Percentiles rank a stretch among this genome's conserved stretches.
Conservation (phyloP, 2,329 filamentous ascomycete genomes). For the Sporothrix curviconia region DNA sequence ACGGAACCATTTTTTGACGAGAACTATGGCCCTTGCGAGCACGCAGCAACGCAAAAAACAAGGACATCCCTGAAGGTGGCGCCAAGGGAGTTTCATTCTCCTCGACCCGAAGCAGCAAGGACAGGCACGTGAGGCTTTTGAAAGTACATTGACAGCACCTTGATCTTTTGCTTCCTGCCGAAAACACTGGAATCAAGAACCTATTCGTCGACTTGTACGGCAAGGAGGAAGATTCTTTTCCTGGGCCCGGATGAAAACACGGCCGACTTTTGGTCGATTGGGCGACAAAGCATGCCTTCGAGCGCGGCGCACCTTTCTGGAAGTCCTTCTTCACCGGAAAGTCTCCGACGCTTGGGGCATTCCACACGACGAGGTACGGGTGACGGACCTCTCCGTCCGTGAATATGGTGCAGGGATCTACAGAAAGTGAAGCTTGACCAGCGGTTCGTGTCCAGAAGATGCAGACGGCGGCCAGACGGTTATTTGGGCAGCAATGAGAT, state of each 20-base stretch:
- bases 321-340: constrained; percentile 99
- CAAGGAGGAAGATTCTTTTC: constrained; percentile 94
- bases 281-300: constrained; percentile 92
- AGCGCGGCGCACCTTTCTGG: constrained; percentile 92
- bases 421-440: constrained; percentile 88
- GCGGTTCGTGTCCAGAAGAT: constrained; percentile 80
- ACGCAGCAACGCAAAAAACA: constrained; percentile 99
- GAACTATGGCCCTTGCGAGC: constrained; percentile 96
- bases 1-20: constrained; percentile 93
- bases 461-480: constrained; percentile 95
- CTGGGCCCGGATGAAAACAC: constrained; percentile 99
- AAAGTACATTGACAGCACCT: constrained; percentile 99
- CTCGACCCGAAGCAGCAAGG: constrained; percentile 92
- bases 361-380: constrained; percentile 91
- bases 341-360: constrained; percentile 95
- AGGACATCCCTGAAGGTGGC: constrained; percentile 96
- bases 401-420: constrained; percentile 97
- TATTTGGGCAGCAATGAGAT: constrained; percentile 98
- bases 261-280: constrained; percentile 91
- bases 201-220: constrained; percentile 93
- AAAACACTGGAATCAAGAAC: constrained; percentile 96
- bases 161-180: constrained; percentile 82
- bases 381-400: constrained; percentile 94
- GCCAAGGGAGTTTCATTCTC: constrained; percentile 96
- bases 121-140: constrained; percentile 84